These are phyloP conservation scores for Russula foetens DNA, from an alignment of 768 basidiomycete species.

Conservation along the genomic window DNA sequence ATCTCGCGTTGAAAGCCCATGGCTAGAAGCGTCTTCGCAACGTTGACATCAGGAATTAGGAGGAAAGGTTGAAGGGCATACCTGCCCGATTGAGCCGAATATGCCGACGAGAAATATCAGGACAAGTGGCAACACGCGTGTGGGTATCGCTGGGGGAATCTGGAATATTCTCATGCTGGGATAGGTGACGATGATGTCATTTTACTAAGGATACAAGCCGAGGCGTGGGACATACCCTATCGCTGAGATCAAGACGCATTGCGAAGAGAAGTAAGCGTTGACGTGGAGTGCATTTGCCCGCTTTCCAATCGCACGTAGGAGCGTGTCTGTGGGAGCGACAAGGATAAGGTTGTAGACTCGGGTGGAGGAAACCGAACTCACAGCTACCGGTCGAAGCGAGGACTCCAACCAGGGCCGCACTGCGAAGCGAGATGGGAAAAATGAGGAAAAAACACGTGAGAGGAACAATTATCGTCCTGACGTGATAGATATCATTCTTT, in stretches of 20 bases:
- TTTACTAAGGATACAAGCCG: not conserved
- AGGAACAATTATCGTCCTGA: slow-evolving; percentile 24
- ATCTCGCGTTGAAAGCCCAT: slow-evolving; percentile 58
- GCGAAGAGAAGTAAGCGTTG: slow-evolving; percentile 55
- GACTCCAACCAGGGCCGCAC: slow-evolving; percentile 59
- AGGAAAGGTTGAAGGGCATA: not conserved
- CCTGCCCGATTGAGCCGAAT: slow-evolving; percentile 43
- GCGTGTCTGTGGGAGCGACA: slow-evolving; percentile 30
- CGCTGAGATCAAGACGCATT: slow-evolving; percentile 39
- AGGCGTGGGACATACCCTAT: slow-evolving; percentile 22
- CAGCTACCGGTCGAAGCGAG: slow-evolving; percentile 60
- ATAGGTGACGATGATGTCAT: not conserved
- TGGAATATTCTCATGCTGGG: slow-evolving; percentile 37
- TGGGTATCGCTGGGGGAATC: slow-evolving; percentile 40
- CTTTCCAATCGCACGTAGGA: slow-evolving; percentile 62
- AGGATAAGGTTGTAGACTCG: not conserved
- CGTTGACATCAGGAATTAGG: not conserved
- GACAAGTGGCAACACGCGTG: slow-evolving; percentile 35
- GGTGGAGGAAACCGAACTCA: slow-evolving; percentile 29
- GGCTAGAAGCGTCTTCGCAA: slow-evolving; percentile 42
- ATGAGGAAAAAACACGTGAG: not conserved
- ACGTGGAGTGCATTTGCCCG: slow-evolving; percentile 70
- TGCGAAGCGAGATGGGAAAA: slow-evolving; percentile 21
- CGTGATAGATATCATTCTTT: slow-evolving; percentile 55
- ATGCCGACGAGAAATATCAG: slow-evolving; percentile 44